phyloP scores from a whole-genome alignment of 2,329 filamentous ascomycete species.

The Mycosphaerella arachidis region DNA sequence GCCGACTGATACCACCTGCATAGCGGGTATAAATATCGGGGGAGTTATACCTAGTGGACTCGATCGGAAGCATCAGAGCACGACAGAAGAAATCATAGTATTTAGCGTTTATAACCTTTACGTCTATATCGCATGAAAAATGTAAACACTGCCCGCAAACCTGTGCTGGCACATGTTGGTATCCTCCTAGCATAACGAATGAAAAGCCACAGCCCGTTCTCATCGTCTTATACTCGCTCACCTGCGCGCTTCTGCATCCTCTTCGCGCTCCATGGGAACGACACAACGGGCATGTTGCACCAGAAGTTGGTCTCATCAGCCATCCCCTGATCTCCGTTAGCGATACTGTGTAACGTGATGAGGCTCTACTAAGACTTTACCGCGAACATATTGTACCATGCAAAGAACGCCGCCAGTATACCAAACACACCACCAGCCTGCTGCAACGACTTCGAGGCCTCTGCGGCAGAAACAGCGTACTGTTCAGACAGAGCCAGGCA shows the following conservation, averaged over 20 bases:
- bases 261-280: constrained; percentile 37
- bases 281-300: constrained; percentile 29
- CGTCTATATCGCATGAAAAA: no score
- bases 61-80: no score
- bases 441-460: constrained; percentile 35
- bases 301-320: constrained; percentile 52
- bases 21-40: no score
- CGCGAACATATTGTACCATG: constrained; percentile 83
- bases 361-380: not conserved
- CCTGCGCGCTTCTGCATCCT: constrained; percentile 7
- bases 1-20: no score
- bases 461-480: constrained; percentile 25
- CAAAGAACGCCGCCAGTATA: constrained; percentile 72
- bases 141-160: not conserved
- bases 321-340: constrained; percentile 51
- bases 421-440: constrained; percentile 75
- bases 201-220: not conserved
- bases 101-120: no score
- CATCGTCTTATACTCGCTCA: not conserved
- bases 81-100: no score
- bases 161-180: not conserved
- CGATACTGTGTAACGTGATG: not conserved
- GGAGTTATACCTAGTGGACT: no score
- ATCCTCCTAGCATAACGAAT: not conserved
- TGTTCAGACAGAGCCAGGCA: constrained; percentile 52